These are phyloP conservation scores for Vigna reflexopilosa DNA, from an alignment of 306 rosid genomes.

Conservation along the genomic window DNA sequence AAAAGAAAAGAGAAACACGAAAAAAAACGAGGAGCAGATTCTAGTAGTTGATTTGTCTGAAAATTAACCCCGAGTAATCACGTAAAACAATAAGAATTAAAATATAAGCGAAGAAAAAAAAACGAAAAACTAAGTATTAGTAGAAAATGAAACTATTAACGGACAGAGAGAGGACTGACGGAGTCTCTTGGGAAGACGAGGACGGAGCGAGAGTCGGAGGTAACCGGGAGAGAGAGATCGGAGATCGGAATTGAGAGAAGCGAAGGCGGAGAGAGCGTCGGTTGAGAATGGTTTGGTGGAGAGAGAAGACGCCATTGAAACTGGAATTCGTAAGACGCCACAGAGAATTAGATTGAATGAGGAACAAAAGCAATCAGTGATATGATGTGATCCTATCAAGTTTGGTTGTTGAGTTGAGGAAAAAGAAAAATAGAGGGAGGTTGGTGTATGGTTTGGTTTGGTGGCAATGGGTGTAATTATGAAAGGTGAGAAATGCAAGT, in stretches of 20 bases:
- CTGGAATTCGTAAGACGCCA: background rate
- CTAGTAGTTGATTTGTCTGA: background rate
- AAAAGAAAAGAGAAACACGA: background rate
- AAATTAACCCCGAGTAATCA: background rate
- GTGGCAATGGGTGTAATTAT: constrained; percentile 28
- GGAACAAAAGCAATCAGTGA: background rate
- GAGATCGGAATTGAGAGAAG: constrained; percentile 57
- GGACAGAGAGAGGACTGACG: constrained; percentile 60
- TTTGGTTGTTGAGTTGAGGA: constrained; percentile 38
- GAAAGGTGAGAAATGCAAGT: background rate
- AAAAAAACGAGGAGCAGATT: background rate
- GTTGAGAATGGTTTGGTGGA: constrained; percentile 68
- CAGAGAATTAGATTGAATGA: constrained; percentile 9
- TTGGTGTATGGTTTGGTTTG: constrained; percentile 18
- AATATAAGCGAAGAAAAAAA: background rate
- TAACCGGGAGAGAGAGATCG: constrained; percentile 59
- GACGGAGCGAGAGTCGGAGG: constrained; percentile 56
- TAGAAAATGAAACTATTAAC: constrained; percentile 13
- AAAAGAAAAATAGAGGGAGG: background rate
- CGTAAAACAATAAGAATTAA: background rate
- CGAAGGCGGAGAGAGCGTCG: constrained; percentile 56
- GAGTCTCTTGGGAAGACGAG: constrained; percentile 60
- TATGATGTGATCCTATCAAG: background rate
- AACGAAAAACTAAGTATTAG: background rate
- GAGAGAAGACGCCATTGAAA: constrained; percentile 78